These are phyloP conservation scores for Eucalyptus curtisii DNA, from an alignment of 345 rosid species.

Conservation along the genomic window DNA sequence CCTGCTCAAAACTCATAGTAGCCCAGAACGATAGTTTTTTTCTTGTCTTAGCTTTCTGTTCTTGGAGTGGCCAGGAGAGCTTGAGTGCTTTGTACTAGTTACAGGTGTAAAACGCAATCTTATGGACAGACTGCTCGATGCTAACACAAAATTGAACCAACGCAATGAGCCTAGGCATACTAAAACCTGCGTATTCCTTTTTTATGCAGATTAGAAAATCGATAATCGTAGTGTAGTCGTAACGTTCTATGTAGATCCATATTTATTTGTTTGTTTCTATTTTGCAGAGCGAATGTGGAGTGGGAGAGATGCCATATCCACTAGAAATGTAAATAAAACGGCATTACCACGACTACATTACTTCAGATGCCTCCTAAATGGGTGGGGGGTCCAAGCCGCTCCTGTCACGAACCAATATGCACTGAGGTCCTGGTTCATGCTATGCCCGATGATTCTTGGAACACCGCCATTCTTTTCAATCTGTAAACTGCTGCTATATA, in stretches of 20 bases:
- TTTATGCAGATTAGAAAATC: background rate
- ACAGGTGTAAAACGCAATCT: too few species aligned
- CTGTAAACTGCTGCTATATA: too few species aligned
- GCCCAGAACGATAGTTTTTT: background rate
- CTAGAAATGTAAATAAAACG: conserved; percentile 27
- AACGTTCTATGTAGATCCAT: background rate
- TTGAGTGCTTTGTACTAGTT: background rate
- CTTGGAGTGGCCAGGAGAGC: background rate
- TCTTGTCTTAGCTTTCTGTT: background rate
- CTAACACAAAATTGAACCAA: background rate
- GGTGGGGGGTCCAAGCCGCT: conserved; percentile 32
- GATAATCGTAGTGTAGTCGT: background rate
- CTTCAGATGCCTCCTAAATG: conserved; percentile 40
- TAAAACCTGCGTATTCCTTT: background rate
- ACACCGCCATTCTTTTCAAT: too few species aligned
- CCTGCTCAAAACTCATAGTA: background rate
- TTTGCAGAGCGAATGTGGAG: conserved; percentile 73
- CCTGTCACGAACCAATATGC: conserved; percentile 50
- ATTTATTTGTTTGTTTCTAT: background rate
- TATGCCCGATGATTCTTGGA: conserved; percentile 39
- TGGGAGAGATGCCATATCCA: conserved; percentile 35
- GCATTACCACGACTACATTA: conserved; percentile 45
- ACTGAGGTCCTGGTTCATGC: conserved; percentile 67
- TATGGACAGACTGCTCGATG: background rate
- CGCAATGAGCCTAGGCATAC: fast-evolving